Evolutionary conservation across 2,329 filamentous ascomycete genomes (phyloP), one percentile per base, ranked within the genome.

Genomic region (Westerdykella aurantiaca): DNA sequence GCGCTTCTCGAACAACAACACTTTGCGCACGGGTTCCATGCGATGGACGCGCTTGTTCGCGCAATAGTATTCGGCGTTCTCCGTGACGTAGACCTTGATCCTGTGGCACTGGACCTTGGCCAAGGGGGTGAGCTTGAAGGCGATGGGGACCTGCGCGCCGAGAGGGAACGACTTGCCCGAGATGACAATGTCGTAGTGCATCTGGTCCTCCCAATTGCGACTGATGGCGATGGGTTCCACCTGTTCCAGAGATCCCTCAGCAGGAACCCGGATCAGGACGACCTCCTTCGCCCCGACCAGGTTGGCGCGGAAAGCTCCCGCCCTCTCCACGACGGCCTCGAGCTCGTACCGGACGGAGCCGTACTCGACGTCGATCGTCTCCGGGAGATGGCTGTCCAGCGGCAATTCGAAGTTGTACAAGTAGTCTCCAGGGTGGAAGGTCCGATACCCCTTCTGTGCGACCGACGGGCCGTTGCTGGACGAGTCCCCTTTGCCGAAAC

Each of bases 131-230:
- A 96, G 75, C 67, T 95, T 95, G 73, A 96, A 95, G 1, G 89
- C 89, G 46, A 96, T 93, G 1, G 90, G 90, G 13, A 96, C 88
- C 57, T 86, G 86, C 33, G 85, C 80, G 13, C 90, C 90, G 16
- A 96, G 79, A 0, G 90, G 88, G 47, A 96, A 96, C 0, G 89
- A 94, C 74, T 95, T 95, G 43, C 90, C 90, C 1, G 89, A 95
- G 43, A 96, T 95, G 63, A 95, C 84, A 55, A 96, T 95, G 58
- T 96, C 90, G 69, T 96, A 96, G 60, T 94, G 88, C 25, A 96
- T 74, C 60, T 95, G 90, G 55, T 96, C 89, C 63, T 96, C 90
- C 90, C 90, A 96, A 49, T 88, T 89, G 16, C 90, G 78, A 51
- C 86, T 91, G 59, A 96, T 95, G 10, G 89, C 91, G 57, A 96